Percentiles rank a stretch among this genome's conserved stretches.
Conservation (phyloP, 2,329 filamentous ascomycete species). For the Claviceps capensis region DNA sequence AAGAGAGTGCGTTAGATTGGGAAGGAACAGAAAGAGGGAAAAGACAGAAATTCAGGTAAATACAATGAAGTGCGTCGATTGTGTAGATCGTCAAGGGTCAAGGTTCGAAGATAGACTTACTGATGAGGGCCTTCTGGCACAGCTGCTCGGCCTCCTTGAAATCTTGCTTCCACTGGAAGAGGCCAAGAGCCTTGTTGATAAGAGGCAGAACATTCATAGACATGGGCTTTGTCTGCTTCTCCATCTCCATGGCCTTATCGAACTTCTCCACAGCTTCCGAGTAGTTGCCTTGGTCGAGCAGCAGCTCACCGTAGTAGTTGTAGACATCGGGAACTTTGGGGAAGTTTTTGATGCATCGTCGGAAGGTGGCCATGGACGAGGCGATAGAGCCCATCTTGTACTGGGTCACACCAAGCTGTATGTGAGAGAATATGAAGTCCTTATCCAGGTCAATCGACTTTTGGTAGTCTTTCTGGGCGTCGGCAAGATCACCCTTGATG, state of each 20-base stretch:
- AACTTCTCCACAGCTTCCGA: slow-evolving; percentile 95
- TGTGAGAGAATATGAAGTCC: slow-evolving; percentile 98
- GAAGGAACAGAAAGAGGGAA: neutral
- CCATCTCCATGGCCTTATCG: slow-evolving; percentile 96
- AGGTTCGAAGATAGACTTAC: slow-evolving; percentile 39
- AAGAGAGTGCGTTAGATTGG: neutral
- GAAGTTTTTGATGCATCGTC: slow-evolving; percentile 96
- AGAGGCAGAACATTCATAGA: slow-evolving; percentile 95
- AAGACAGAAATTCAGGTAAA: neutral
- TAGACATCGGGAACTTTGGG: slow-evolving; percentile 93
- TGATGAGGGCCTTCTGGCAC: slow-evolving; percentile 93
- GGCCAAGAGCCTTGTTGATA: slow-evolving; percentile 93
- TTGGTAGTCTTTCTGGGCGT: slow-evolving; percentile 96
- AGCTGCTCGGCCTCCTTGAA: slow-evolving; percentile 89
- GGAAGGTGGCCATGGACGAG: slow-evolving; percentile 96
- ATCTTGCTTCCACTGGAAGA: slow-evolving; percentile 98
- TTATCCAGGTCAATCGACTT: slow-evolving; percentile 95
- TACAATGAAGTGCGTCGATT: no score
- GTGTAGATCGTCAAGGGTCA: no score
- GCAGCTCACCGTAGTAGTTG: slow-evolving; percentile 97
- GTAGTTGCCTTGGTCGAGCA: slow-evolving; percentile 93
- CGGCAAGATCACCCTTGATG: slow-evolving; percentile 84
- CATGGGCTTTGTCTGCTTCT: slow-evolving; percentile 85
- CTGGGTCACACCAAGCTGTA: slow-evolving; percentile 96
- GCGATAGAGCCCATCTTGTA: slow-evolving; percentile 99